Evolutionary conservation across 345 rosid genomes (phyloP).

Genomic region (Populus ilicifolia): DNA sequence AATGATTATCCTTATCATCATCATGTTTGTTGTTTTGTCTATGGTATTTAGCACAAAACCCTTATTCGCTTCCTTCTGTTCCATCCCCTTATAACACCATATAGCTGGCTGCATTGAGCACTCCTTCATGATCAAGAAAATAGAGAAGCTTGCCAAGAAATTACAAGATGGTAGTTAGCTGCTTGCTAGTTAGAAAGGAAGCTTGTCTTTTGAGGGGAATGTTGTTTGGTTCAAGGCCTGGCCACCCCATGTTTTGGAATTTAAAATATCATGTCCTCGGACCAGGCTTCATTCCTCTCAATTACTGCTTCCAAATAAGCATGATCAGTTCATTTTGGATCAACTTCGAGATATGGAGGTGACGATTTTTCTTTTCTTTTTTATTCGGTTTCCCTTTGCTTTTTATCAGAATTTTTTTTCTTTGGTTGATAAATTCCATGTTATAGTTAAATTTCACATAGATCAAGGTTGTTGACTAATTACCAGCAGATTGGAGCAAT

Average conservation of each 20-base stretch:
- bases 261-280: conserved; percentile 33
- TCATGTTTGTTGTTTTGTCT: conserved; percentile 6
- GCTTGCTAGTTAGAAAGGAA: conserved; percentile 7
- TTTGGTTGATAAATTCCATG: background rate
- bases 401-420: background rate
- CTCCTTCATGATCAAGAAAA: background rate
- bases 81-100: background rate
- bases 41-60: conserved; percentile 9
- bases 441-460: conserved; percentile 16
- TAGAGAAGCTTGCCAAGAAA: background rate
- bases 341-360: conserved; percentile 1
- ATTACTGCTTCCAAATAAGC: conserved; percentile 40
- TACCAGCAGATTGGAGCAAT: conserved; percentile 54
- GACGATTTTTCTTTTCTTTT: background rate
- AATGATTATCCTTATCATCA: conserved; percentile 25
- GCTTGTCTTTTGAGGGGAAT: conserved; percentile 56
- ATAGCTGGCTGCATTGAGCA: background rate
- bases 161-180: background rate
- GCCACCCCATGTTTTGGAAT: background rate
- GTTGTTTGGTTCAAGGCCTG: conserved; percentile 57
- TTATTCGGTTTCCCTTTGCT: background rate
- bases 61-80: background rate
- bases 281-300: conserved; percentile 98
- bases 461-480: conserved; percentile 16
- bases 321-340: background rate